Base-by-base conservation (phyloP, 2,329 filamentous ascomycete species). In the Shiraia sp. region DNA sequence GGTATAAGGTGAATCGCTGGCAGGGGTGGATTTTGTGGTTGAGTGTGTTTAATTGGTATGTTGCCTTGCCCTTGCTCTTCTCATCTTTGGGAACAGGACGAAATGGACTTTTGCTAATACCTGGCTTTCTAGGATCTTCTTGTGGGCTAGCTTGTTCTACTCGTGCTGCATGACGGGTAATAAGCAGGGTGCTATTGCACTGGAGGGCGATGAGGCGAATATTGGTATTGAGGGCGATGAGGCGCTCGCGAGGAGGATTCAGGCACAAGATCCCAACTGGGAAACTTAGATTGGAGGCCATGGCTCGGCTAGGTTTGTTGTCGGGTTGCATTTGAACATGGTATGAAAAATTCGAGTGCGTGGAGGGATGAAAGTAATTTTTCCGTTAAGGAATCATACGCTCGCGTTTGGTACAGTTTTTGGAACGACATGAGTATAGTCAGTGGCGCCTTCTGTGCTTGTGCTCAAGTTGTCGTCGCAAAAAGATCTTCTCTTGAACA, bases 351-450 rank as follows among this genome's bases (percentile, higher is more conserved):
- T 22, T 22, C 19, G 19, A 22, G 19, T 22, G 19, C 8, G 19
- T 8, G 19, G 19, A 4, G 19, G 19, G 8, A n/a, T n/a, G n/a
- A n/a, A n/a, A n/a, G n/a, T n/a, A n/a, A n/a, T n/a, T n/a, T n/a
- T n/a, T n/a, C n/a, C n/a, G 19, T 19, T 17, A 9, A 16, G n/a
- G 0, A 75, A 75, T 2, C 76, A 51, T 26, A 44, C 45, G 2
- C 36, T 74, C 13, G 34, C 34, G 12, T 51, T 49, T 1, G 47
- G 45, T 7, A 51, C 42, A 28, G 45, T 51, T 14, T 53, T 51
- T 17, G 40, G 36, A 4, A 15, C 36, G 17, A 48, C 12, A 6
- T 44, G 38, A 13, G 38, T 39, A 3, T 38, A 16, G 4, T 14
- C 14, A n/a, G n/a, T n/a, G n/a, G n/a, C n/a, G n/a, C n/a, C n/a